Evolutionary conservation across 805 yeast species (phyloP).

Genomic region (Nakazawaea ishiwadae): DNA sequence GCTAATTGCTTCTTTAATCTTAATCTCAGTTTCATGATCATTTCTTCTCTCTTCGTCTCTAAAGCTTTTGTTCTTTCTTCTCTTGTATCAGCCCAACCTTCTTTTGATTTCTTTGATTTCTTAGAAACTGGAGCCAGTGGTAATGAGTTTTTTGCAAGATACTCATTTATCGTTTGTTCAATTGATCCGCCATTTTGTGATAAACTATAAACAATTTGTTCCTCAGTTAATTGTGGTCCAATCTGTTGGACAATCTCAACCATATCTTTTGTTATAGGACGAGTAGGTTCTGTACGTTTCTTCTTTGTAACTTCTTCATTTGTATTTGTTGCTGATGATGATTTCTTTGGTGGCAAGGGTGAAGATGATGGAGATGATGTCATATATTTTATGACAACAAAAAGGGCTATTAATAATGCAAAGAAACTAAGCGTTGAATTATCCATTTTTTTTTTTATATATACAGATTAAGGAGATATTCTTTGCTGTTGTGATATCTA

Average conservation of each 20-base stretch:
- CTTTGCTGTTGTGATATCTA: neutral
- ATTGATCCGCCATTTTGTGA: slow-evolving; percentile 74
- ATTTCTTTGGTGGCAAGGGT: slow-evolving; percentile 10
- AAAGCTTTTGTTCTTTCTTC: slow-evolving; percentile 39
- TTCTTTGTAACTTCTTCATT: slow-evolving; percentile 1
- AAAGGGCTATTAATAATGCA: slow-evolving; percentile 43
- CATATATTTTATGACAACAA: slow-evolving; percentile 63
- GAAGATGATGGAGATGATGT: slow-evolving; percentile 35
- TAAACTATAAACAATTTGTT: slow-evolving; percentile 73
- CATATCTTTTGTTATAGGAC: slow-evolving; percentile 66
- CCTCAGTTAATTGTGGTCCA: slow-evolving; percentile 67
- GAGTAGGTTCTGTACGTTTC: slow-evolving; percentile 22
- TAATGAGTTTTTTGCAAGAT: slow-evolving; percentile 7
- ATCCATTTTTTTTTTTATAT: slow-evolving; percentile 45
- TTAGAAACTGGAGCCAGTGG: slow-evolving; percentile 13
- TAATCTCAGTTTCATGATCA: slow-evolving; percentile 59
- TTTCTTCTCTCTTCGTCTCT: slow-evolving; percentile 45
- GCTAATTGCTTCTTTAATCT: slow-evolving; percentile 32
- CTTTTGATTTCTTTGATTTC: slow-evolving; percentile 17
- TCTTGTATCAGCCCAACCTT: slow-evolving; percentile 36
- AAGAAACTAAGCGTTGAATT: slow-evolving; percentile 49
- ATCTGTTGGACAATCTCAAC: slow-evolving; percentile 78
- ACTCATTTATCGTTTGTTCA: slow-evolving; percentile 69
- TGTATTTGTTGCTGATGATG: slow-evolving; percentile 14
- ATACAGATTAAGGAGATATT: too few species aligned